Evolutionary conservation across 1,284 basidiomycete genomes (phyloP), one percentile per base, ranked within the genome.

Genomic region (Malassezia obtusa): DNA sequence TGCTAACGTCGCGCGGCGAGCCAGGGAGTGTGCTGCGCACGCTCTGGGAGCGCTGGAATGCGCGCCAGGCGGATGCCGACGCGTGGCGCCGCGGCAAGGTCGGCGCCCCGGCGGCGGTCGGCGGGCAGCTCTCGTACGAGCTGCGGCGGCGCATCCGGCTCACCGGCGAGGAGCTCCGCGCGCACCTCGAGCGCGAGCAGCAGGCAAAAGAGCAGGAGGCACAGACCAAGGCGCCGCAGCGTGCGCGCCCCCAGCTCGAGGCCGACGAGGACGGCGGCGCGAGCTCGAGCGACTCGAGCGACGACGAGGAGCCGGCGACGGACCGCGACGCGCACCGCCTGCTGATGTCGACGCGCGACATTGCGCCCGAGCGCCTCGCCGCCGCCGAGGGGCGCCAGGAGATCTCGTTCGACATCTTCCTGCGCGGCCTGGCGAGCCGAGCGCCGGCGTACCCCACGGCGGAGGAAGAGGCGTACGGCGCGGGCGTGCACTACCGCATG

Each of bases 331-430:
- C 28, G 21, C 31, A 38, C 25, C n/a, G 30, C 8, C 41, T 40
- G 37, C 31, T 36, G 30, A 25, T 28, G 7, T 44, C 40, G 9
- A 56, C 62, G 17, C 62, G 59, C 49, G 55, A 55, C 19, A 54
- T 65, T 2, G 63, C 63, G 6, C 50, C 43, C 1, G 45, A 37
- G 26, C 38, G 49, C 21, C 37, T 57, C 50, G 35, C 63, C 21
- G 63, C 59, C 36, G 60, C 59, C 24, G 83, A 84, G 57, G 79
- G 77, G 6, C 47, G 50, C 6, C 83, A 66, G 41, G 76, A 85
- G 58, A 78, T 91, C 56, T 89, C 87, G 2, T 96, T 86, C 67
- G 92, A 98, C 74, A 94, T 98, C 63, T 98, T 89, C 75, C 79
- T 98, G 59, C 94, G 92, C 73, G 94, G 91, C 87, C 91, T 67